phyloP scores from a whole-genome alignment of 805 yeast genomes.

The Yamadazyma scolyti region DNA sequence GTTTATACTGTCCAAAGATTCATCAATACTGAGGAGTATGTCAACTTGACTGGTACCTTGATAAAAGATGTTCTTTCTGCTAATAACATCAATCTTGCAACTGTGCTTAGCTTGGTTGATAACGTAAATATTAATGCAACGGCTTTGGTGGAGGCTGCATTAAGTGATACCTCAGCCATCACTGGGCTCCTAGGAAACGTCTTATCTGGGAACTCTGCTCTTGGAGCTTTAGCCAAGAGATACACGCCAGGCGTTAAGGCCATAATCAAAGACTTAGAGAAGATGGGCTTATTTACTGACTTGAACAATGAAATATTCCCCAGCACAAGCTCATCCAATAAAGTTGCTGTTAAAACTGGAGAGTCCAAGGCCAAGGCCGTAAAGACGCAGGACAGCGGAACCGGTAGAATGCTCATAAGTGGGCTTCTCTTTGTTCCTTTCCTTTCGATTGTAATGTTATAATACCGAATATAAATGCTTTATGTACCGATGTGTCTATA shows the following conservation, averaged over 20 bases:
- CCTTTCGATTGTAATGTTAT: too few species aligned
- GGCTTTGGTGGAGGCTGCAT: constrained; percentile 18
- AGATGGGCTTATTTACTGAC: constrained; percentile 32
- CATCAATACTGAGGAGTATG: constrained; percentile 30
- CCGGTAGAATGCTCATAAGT: too few species aligned
- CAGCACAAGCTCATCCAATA: constrained; percentile 4
- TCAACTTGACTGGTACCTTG: constrained; percentile 33
- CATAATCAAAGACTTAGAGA: constrained; percentile 30
- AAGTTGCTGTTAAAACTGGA: constrained; percentile 7
- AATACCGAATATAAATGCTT: too few species aligned
- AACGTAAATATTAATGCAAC: constrained; percentile 22
- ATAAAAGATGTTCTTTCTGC: constrained; percentile 22
- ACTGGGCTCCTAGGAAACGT: constrained; percentile 17
- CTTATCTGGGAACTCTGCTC: constrained; percentile 10
- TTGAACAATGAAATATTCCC: constrained; percentile 29
- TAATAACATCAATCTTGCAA: constrained; percentile 20
- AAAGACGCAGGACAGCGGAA: too few species aligned
- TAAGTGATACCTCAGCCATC: constrained; percentile 17
- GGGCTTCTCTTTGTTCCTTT: too few species aligned
- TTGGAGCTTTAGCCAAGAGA: constrained; percentile 16
- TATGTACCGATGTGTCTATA: too few species aligned
- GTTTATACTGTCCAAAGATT: constrained; percentile 34
- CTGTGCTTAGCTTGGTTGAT: too few species aligned
- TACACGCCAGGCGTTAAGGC: constrained; percentile 27
- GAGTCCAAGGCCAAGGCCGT: too few species aligned